These are phyloP conservation scores for Chytriomyces confervae DNA, from an alignment of 192 early-diverging fungal species.

Conservation along the genomic window DNA sequence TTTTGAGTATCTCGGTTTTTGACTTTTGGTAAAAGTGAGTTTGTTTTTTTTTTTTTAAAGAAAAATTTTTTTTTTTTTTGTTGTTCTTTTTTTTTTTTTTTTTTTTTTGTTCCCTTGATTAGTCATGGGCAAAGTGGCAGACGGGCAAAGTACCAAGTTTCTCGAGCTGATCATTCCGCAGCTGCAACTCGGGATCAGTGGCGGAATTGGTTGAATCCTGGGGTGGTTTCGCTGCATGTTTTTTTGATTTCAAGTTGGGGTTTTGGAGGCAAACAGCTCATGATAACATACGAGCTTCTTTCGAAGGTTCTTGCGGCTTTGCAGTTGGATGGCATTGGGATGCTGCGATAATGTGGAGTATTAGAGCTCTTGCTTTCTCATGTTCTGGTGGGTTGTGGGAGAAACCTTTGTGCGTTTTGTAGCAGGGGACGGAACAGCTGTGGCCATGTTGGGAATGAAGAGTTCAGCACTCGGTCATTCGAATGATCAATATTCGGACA, in stretches of 20 bases:
- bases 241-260: not conserved
- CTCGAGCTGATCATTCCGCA: constrained; percentile 7
- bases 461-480: not conserved
- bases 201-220: no score
- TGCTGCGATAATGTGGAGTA: no score
- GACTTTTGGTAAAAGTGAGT: no score
- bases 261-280: not conserved
- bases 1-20: no score
- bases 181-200: not conserved
- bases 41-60: no score
- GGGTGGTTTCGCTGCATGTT: not conserved
- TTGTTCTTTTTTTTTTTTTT: not conserved
- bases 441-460: not conserved
- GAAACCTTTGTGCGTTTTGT: constrained; percentile 12
- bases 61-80: not conserved
- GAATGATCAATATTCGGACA: not conserved
- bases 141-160: constrained; percentile 7
- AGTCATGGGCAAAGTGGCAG: not conserved
- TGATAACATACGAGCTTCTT: not conserved
- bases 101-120: not conserved
- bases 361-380: not conserved
- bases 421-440: constrained; percentile 19
- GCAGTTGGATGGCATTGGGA: not conserved
- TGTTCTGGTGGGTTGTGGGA: not conserved
- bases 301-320: not conserved